A percentile compares a stretch with the other conserved stretches of the same genome.
Evolutionary conservation across 2,329 filamentous ascomycete genomes (phyloP).

Genomic region (Annulohypoxylon truncatum): DNA sequence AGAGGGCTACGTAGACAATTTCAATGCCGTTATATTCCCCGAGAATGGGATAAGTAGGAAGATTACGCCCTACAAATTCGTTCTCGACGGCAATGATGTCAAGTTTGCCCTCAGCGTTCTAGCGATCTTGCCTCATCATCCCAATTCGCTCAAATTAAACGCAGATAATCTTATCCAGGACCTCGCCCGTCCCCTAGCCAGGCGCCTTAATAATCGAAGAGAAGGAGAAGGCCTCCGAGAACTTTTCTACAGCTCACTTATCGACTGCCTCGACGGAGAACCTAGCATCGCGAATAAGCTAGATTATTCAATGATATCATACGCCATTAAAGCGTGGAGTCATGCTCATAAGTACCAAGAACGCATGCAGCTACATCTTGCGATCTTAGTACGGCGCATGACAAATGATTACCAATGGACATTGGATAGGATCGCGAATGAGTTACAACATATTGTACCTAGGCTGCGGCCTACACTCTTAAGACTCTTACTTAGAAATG

Average conservation of each 20-base stretch:
- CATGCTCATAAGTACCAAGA: neutral
- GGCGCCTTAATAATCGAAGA: slow-evolving; percentile 17
- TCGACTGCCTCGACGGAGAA: slow-evolving; percentile 16
- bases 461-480: slow-evolving; percentile 11
- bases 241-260: slow-evolving; percentile 20
- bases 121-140: neutral
- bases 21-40: slow-evolving; percentile 12
- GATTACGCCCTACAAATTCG: slow-evolving; percentile 20
- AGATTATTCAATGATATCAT: neutral
- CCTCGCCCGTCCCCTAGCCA: slow-evolving; percentile 23
- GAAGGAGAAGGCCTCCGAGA: slow-evolving; percentile 2
- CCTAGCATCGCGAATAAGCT: neutral
- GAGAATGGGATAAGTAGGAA: neutral
- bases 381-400: neutral
- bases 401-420: neutral
- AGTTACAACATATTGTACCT: slow-evolving; percentile 9
- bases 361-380: neutral
- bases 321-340: slow-evolving; percentile 26
- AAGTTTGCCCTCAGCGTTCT: slow-evolving; percentile 17
- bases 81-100: slow-evolving; percentile 10
- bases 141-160: slow-evolving; percentile 14
- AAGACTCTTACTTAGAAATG: slow-evolving; percentile 10
- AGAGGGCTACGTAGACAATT: slow-evolving; percentile 3
- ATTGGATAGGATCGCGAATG: neutral
- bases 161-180: slow-evolving; percentile 20